Evolutionary conservation across 345 rosid genomes (phyloP), one percentile per base, ranked within the genome.

Genomic region (Heritiera littoralis): DNA sequence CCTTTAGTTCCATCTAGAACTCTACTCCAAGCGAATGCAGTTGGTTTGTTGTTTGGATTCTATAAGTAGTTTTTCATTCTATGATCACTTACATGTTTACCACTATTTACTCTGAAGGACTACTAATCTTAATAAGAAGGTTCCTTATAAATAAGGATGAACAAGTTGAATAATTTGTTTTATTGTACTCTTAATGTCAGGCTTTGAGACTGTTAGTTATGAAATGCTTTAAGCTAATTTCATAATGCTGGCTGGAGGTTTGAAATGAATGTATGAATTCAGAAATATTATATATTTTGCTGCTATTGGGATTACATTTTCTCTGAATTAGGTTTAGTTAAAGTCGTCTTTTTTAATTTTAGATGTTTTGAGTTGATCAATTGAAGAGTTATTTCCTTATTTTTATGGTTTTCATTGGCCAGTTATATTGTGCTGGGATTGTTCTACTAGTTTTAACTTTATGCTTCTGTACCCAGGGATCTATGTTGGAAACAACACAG

Each of bases 401-500:
- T 23, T 75, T 10, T 4, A 2, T 6, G 49, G n/a, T 46, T 60
- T 54, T 74, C 45, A n/a, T 41, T 56, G 4, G 9, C 56, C n/a
- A 6, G 60, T 49, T 71, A 5, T 46, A 14, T 20, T 23, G 4
- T n/a, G 17, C 66, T 43, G 20, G 51, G 23, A 60, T 43, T 75
- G 55, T 46, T 64, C 54, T 63, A 14, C 78, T 45, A 41, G 60
- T 75, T 45, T 3, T 76, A n/a, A 13, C 40, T 64, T 20, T 77
- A 15, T 67, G 35, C 9, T 66, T 66, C 2, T 35, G 11, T 45
- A 40, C 69, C 41, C 70, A 95, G 98, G 98, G 51, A 86, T 95
- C 84, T 96, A 89, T 78, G 85, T 94, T 82, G 99, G 98, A 65
- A 89, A 93, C 71, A 89, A 90, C 48, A 89, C 81, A 59, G 98